Evolutionary conservation across 495 filamentous ascomycete genomes (phyloP), one percentile per base, ranked within the genome.

Genomic region (Penicillium argentinense): DNA sequence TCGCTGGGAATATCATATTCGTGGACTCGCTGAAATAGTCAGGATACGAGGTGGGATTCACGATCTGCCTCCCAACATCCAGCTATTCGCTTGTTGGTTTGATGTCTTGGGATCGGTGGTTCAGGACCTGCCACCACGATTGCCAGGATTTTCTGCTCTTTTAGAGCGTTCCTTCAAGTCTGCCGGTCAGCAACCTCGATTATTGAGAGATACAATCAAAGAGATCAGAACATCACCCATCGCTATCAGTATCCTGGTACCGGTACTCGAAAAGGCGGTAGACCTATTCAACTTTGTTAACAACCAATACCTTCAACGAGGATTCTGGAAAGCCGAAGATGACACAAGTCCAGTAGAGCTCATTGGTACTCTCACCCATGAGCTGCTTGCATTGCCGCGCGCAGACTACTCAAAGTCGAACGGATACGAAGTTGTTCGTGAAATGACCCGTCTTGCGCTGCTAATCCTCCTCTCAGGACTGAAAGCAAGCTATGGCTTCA

Each of bases 11-110:
- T 49, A 51, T 16, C 55, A 62, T 27, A 47, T 59, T 8, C 30
- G 25, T 6, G 59, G 59, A 18, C 37, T 62, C 18, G 42, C 39
- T 7, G 51, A 27, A 1, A 54, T 62, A 4, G 33, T 53, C 18
- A 29, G 39, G n/a, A 38, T 56, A 5, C 39, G 59, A 39, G 55
- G 55, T n/a, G 59, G 59, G 21, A 48, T 53, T 32, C 28, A 51
- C 5, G 30, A 45, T n/a, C 42, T 62, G 5, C 19, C 38, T 39
- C 14, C 9, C 9, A 34, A 39, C 13, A 13, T 47, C n/a, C 44
- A 30, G 9, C 33, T 39, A 11, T 47, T 47, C 14, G 22, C 23
- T 39, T 47, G 9, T 11, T 47, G 44, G 44, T 47, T 47, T 24
- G 44, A 47, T 38, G 44, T 47, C 12, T 18, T 39, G 33, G 44